Evolutionary conservation across 768 basidiomycete species (phyloP).

Genomic region (Solioccasus polychromus): DNA sequence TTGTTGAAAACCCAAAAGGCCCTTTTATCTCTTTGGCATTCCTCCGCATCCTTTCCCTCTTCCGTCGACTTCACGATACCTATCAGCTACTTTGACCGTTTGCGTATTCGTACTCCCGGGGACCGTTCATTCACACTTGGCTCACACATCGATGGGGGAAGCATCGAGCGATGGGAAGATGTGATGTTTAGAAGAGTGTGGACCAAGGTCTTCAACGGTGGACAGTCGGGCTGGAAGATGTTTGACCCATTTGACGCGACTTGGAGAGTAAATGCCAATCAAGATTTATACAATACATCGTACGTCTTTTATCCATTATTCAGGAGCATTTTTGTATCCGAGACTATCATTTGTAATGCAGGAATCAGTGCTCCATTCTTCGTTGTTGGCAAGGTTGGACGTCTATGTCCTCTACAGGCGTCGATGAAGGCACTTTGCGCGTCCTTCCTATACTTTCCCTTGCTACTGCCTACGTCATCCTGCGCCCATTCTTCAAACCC

Average conservation of each 20-base stretch:
- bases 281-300: conserved; percentile 63
- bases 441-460: conserved; percentile 58
- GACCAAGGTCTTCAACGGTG: conserved; percentile 42
- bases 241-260: conserved; percentile 51
- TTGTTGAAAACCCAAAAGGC: conserved; percentile 55
- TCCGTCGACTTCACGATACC: conserved; percentile 51
- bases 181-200: conserved; percentile 39
- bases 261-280: conserved; percentile 47
- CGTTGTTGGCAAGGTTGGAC: conserved; percentile 62
- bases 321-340: background rate
- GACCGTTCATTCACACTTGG: conserved; percentile 66
- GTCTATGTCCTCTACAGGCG: conserved; percentile 50
- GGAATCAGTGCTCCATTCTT: conserved; percentile 53
- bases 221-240: conserved; percentile 38
- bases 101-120: conserved; percentile 71
- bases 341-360: conserved; percentile 9
- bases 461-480: conserved; percentile 56
- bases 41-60: conserved; percentile 36
- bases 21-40: conserved; percentile 59
- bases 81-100: conserved; percentile 74
- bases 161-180: conserved; percentile 58
- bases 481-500: conserved; percentile 65
- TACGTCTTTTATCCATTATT: conserved; percentile 22
- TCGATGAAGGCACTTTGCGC: conserved; percentile 59
- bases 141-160: conserved; percentile 55